Evolutionary conservation across 2,329 filamentous ascomycete genomes (phyloP), one percentile per base, ranked within the genome.

Genomic region (Penicillium corylophilum): DNA sequence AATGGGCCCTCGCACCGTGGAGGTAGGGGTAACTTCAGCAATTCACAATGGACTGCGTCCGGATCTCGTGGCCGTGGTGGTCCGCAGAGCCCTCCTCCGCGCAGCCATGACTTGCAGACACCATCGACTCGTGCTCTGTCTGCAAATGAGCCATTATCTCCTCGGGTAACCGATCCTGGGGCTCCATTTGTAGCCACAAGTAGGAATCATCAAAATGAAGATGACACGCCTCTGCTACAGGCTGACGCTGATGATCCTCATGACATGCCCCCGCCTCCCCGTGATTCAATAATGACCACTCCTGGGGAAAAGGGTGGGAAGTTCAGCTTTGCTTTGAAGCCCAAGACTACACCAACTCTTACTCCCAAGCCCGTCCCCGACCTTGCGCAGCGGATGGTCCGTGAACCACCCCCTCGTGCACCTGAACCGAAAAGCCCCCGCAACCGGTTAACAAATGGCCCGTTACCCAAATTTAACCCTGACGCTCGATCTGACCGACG

Each of bases 321-420:
- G 72, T 95, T 96, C 65, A 95, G 90, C 69, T 97, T 97, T 70
- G 90, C 91, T 1, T 90, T 97, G 71, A 96, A 96, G 69, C 82
- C 86, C 50, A 93, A 88, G 66, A 82, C 85, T 20, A 78, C 80
- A 3, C 78, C 85, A 18, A 74, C 76, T 23, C 76, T 80, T 55
- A 76, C 78, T 51, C 74, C 75, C 42, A 80, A 79, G 55, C 72
- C 76, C 24, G 79, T 81, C 38, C 66, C 75, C 36, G 79, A 80
- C 53, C 61, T 82, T 46, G 73, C 75, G 13, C 73, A 70, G 61
- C 75, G 70, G 60, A 77, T 74, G 77, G 58, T 64, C 38, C 65
- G 68, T 62, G 78, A 69, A 61, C 64, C 72, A 9, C 67, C 70
- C 16, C 65, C 68, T 28, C 68, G 71, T 24, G 62, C 57, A 35